Conservation (phyloP, 371 early-diverging fungal genomes). For the Entomophthora muscae region DNA sequence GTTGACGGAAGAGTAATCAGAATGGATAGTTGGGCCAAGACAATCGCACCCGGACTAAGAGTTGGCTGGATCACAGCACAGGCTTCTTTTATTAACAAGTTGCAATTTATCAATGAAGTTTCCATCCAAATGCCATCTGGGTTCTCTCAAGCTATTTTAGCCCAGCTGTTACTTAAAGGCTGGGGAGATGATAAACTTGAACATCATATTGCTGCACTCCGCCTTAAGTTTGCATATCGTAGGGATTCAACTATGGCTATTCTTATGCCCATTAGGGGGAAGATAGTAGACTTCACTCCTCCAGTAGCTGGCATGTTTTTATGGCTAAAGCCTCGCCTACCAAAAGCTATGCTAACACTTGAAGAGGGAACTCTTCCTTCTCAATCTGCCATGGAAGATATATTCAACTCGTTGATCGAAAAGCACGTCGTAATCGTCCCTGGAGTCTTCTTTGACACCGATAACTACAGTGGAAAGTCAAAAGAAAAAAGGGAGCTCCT, state of each 20-base stretch:
- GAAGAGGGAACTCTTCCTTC: not conserved
- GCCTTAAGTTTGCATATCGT: constrained; percentile 35
- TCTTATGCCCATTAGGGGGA: constrained; percentile 32
- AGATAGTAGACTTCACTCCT: constrained; percentile 41
- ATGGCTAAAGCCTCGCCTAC: constrained; percentile 37
- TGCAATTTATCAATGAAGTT: constrained; percentile 48
- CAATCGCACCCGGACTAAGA: constrained; percentile 56
- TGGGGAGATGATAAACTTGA: constrained; percentile 50
- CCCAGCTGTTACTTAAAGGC: constrained; percentile 26
- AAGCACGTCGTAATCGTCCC: not conserved
- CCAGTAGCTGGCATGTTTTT: constrained; percentile 73
- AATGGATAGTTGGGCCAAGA: constrained; percentile 65
- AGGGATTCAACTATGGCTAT: constrained; percentile 34
- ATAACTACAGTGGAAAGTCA: not conserved
- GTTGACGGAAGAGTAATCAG: constrained; percentile 60
- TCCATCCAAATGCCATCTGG: constrained; percentile 59
- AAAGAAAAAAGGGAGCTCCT: not conserved
- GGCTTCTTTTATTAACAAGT: constrained; percentile 35
- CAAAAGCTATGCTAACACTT: no score
- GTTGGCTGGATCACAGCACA: constrained; percentile 66
- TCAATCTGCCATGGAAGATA: not conserved
- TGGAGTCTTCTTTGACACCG: constrained; percentile 1
- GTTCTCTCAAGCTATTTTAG: constrained; percentile 39
- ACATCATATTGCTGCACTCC: constrained; percentile 34
- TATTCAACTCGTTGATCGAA: not conserved